Conservation (phyloP, 2,329 filamentous ascomycete genomes). For the Hymenoscyphus fructigenus region DNA sequence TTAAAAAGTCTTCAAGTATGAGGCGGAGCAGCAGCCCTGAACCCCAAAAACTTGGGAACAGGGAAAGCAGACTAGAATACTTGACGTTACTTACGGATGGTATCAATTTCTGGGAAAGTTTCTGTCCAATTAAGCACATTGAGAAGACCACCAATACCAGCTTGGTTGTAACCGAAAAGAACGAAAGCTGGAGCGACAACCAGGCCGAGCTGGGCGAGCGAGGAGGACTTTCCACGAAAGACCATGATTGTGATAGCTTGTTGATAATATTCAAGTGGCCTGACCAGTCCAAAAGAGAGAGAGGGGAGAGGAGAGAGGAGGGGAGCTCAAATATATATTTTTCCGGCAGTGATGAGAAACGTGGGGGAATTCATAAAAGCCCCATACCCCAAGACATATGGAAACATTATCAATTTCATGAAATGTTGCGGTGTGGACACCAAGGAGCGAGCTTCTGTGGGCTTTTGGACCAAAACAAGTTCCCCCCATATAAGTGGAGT, state of each 20-base stretch:
- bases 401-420: neutral
- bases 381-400: neutral
- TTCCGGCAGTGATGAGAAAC: neutral
- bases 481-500: neutral
- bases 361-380: conserved; percentile 1
- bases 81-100: conserved; percentile 34
- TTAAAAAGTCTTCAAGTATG: no score
- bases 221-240: conserved; percentile 20
- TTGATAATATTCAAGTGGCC: neutral
- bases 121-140: conserved; percentile 32
- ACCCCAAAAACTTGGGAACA: no score
- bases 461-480: neutral
- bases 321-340: neutral
- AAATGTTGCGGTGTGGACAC: neutral
- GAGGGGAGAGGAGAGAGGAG: neutral
- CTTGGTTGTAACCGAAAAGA: conserved; percentile 44
- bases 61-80: no score
- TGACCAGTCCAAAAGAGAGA: neutral
- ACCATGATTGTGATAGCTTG: neutral
- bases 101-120: conserved; percentile 43
- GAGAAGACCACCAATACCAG: conserved; percentile 40
- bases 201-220: conserved; percentile 40
- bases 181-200: conserved; percentile 46
- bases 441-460: neutral
- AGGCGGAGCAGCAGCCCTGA: no score